These are phyloP conservation scores for Monosporascus cannonballus DNA, from an alignment of 2,329 filamentous ascomycete species.

Conservation along the genomic window DNA sequence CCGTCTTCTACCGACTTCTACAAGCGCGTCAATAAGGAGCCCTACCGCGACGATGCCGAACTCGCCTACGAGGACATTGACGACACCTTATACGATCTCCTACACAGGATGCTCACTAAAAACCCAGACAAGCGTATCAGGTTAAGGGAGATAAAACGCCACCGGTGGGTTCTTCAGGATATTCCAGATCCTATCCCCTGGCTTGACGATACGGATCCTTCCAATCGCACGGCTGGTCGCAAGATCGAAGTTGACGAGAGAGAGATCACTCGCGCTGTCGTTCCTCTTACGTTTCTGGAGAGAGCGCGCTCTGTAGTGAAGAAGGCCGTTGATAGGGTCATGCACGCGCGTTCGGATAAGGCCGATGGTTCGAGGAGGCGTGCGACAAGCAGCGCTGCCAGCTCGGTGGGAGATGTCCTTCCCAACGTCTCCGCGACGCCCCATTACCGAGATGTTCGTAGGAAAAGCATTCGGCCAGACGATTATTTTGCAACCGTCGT, in stretches of 20 bases:
- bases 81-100: conserved; percentile 70
- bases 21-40: conserved; percentile 53
- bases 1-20: conserved; percentile 49
- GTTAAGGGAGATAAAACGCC: conserved; percentile 85
- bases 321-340: conserved; percentile 59
- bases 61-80: conserved; percentile 83
- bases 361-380: conserved; percentile 50
- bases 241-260: conserved; percentile 88
- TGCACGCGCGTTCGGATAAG: conserved; percentile 53
- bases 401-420: conserved; percentile 53
- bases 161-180: conserved; percentile 82
- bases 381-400: conserved; percentile 58
- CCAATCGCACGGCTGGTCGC: conserved; percentile 67
- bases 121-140: conserved; percentile 85
- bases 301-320: conserved; percentile 74
- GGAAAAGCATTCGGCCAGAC: conserved; percentile 49
- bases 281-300: conserved; percentile 82
- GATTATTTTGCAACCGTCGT: conserved; percentile 44
- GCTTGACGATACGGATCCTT: conserved; percentile 93
- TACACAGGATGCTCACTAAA: conserved; percentile 76
- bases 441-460: conserved; percentile 45
- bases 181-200: conserved; percentile 69
- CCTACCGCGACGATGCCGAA: conserved; percentile 71
- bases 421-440: conserved; percentile 41
- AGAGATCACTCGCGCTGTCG: conserved; percentile 85